These are phyloP conservation scores for Aspergillus sp. DNA, from an alignment of 2,329 filamentous ascomycete genomes.

Conservation along the genomic window DNA sequence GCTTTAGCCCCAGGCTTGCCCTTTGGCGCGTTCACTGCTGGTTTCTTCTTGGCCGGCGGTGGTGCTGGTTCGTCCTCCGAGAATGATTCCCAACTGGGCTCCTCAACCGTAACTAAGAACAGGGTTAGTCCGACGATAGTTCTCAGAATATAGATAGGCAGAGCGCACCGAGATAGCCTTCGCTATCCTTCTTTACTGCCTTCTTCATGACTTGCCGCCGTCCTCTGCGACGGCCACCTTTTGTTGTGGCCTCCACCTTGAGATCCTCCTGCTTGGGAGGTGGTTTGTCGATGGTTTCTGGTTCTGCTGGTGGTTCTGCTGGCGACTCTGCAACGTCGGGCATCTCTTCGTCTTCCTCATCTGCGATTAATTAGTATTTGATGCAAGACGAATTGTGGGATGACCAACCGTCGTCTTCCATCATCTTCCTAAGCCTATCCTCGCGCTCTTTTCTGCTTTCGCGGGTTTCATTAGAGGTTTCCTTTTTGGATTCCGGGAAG, in stretches of 20 bases:
- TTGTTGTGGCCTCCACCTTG: slow-evolving; percentile 51
- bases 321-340: slow-evolving; percentile 52
- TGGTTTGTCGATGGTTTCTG: slow-evolving; percentile 37
- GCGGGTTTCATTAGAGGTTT: slow-evolving; percentile 37
- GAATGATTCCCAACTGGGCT: slow-evolving; percentile 85
- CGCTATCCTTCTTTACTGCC: slow-evolving; percentile 80
- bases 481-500: slow-evolving; percentile 43
- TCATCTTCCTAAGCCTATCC: slow-evolving; percentile 69
- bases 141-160: neutral
- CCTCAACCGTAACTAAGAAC: slow-evolving; percentile 74
- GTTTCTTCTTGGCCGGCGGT: slow-evolving; percentile 49
- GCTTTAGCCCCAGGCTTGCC: slow-evolving; percentile 61
- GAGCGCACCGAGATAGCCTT: slow-evolving; percentile 79
- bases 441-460: slow-evolving; percentile 62
- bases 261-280: slow-evolving; percentile 50
- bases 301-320: slow-evolving; percentile 34
- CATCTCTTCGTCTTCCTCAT: slow-evolving; percentile 54
- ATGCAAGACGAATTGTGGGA: slow-evolving; percentile 36
- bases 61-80: slow-evolving; percentile 76
- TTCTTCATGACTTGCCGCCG: slow-evolving; percentile 82
- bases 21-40: slow-evolving; percentile 42
- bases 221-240: slow-evolving; percentile 70
- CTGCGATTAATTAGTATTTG: slow-evolving; percentile 25
- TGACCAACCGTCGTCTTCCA: slow-evolving; percentile 60
- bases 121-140: slow-evolving; percentile 12